Evolutionary conservation across 1,284 basidiomycete species (phyloP), one percentile per base, ranked within the genome.

Genomic region (Ceratobasidium sp.): DNA sequence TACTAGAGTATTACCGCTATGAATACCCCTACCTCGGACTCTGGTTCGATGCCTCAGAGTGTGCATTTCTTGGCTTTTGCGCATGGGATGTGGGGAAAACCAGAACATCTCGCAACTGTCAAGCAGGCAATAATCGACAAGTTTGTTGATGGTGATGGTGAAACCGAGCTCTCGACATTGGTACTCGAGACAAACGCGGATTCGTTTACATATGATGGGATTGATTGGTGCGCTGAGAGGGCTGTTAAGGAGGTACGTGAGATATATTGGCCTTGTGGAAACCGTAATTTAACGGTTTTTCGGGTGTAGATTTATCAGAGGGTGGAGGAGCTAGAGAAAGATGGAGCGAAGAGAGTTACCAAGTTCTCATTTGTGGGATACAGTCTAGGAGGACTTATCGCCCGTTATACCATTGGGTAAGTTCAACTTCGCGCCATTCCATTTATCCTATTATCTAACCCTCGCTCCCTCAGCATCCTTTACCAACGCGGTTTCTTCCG

Each of bases 61-160:
- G 78, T 83, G 14, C 91, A 92, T 78, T 85, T 93, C 14, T 85
- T 91, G 19, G 90, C 94, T 33, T 86, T 93, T 74, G 87, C 93
- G 51, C 93, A 95, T 79, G 94, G 94, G 47, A 93, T 95, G 89
- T 95, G 93, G 93, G 93, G 94, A 1, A 87, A 89, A 78, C 90
- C 93, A 0, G 65, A 73, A 51, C 86, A 91, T 79, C 82, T 87
- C 80, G 79, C 84, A 45, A 5, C 29, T 8, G 24, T 60, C n/a
- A 45, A 72, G 19, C 31, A 72, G 19, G 29, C 63, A 83, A 85
- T 57, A 83, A 85, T n/a, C 83, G 87, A 29, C 80, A 81, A 29
- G 84, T 87, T 77, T 19, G 74, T 76, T 0, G 73, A 77, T 15
- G 56, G 48, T n/a, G 57, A 59, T 17, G 31, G 65, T 47, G 76